Base-by-base conservation (phyloP, 208 protist species). In the Phytomonas serpens region DNA sequence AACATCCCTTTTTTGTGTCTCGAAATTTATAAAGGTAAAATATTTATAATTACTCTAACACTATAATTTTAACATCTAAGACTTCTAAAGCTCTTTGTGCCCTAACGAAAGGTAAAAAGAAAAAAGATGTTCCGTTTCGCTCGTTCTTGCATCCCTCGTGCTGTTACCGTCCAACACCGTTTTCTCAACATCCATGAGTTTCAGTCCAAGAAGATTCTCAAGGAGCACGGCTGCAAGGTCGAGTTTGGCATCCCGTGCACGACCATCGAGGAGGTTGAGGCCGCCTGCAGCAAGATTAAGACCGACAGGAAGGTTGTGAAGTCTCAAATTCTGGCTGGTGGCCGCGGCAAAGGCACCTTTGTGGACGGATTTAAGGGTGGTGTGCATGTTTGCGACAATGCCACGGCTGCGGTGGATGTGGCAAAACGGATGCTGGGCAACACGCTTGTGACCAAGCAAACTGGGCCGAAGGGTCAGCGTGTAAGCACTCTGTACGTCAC, bases 371-470 rank as follows among this genome's bases (percentile, higher is more conserved):
- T 98, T 81, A 86, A 96, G 87, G 90, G 93, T 37, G 93, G 93
- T 72, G 93, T 98, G 78, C 88, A 97, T 75, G 89, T 94, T 67
- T 95, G 85, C 77, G 79, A 89, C 68, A 91, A 77, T 38, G 77
- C 92, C 52, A 81, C 78, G 40, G 91, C 97, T 64, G 98, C 96
- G 29, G 71, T 95, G 19, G 80, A 93, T 31, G 77, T 97, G 23
- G 93, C 97, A 38, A 80, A 80, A 52, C 78, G 98, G 72, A 99
- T 99, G 99, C 89, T 99, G 27, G 98, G 98, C 52, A 93, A 99
- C 73, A 94, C 88, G 19, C 93, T 99, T 27, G 87, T 99, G 40
- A 99, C 99, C 66, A 99, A 99, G 90, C 99, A 99, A 90, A 99
- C 98, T 14, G 97, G 92, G 16, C 68, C 89, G 34, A 95, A 96